Base-by-base conservation (phyloP, 257 asterid genomes). In the Prunella vulgaris region DNA sequence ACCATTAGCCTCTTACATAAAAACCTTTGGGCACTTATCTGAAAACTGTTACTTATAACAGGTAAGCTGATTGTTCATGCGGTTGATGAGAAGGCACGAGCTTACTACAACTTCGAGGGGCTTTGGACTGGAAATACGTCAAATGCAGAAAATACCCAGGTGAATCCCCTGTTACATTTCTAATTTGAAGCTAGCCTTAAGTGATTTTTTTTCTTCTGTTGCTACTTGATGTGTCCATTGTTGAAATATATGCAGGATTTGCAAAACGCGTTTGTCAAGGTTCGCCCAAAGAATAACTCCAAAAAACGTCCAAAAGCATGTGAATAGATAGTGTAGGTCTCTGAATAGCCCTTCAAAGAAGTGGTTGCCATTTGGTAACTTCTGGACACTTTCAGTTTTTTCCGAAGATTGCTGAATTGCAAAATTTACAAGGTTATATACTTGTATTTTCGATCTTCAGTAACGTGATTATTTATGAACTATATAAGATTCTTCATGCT, bases 71-170 rank as follows among this genome's bases (percentile, higher is more conserved):
- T 88, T 57, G 77, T 93, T 63, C 98, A 93, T 66, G 98, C 96
- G 42, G 88, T 90, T 25, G 97, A 90, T 60, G 99, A 90, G 84
- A 90, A 93, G 60, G 99, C 88, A 17, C 87, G 96, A 80, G 86
- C 95, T 60, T 90, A 93, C 74, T 93, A 93, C 90, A 87, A 93
- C 84, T 81, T 93, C 64, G 99, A 93, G 81, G 87, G 79, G 65
- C 85, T 90, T 38, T 93, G 96, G 96, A 58, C 75, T 14, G 52
- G 82, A 13, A 73, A 70, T 42, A 28, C 82, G 60, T 72, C 96
- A 17, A 65, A 76, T 40, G 25, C 48, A 58, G 96, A 86, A 44
- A 70, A 67, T 14, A 20, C 24, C 33, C 84, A 69, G 88, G 91
- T 84, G 69, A 67, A 70, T 27, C 20, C 40, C 15, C 1, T 1